Percentiles rank a stretch among this genome's conserved stretches.
These are phyloP conservation scores for Cenchrus americanus DNA, from an alignment of 176 grass and related monocot species.

Conservation along the genomic window DNA sequence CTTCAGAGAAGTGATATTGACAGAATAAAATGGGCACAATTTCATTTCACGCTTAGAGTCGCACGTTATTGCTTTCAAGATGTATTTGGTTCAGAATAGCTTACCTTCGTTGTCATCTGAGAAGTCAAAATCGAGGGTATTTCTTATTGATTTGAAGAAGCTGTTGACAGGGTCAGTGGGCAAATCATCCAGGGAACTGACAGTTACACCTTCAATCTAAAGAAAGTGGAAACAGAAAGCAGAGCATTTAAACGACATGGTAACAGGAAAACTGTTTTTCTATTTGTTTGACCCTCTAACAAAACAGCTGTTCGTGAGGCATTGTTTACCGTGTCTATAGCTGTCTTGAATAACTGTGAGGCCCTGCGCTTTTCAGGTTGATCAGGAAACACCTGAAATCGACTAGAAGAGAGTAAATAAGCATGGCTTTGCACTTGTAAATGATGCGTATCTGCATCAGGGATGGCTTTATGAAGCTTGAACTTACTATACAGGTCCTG, in stretches of 20 bases:
- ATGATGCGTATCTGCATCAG: neutral
- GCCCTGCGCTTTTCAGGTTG: conserved; percentile 88
- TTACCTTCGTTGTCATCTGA: conserved; percentile 79
- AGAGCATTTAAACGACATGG: neutral
- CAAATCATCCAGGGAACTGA: conserved; percentile 89
- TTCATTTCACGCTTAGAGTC: neutral
- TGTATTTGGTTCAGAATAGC: neutral
- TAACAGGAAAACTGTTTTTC: neutral
- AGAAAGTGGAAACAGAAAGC: conserved; percentile 18
- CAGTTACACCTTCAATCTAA: conserved; percentile 78
- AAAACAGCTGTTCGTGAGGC: neutral
- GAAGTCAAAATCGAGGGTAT: conserved; percentile 95
- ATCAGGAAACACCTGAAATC: conserved; percentile 93
- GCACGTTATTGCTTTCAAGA: neutral
- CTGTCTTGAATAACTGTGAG: conserved; percentile 71
- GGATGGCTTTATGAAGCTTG: neutral
- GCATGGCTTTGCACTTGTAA: neutral
- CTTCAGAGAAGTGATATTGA: neutral
- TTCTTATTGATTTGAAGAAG: conserved; percentile 92
- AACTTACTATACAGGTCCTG: conserved; percentile 83
- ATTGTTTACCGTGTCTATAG: conserved; percentile 71
- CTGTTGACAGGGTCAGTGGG: conserved; percentile 65
- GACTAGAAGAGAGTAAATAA: conserved; percentile 50
- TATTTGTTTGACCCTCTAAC: neutral
- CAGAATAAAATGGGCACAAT: neutral